Conservation (phyloP, 352 stramenopile species). For the Halophytophthora polymorphica region DNA sequence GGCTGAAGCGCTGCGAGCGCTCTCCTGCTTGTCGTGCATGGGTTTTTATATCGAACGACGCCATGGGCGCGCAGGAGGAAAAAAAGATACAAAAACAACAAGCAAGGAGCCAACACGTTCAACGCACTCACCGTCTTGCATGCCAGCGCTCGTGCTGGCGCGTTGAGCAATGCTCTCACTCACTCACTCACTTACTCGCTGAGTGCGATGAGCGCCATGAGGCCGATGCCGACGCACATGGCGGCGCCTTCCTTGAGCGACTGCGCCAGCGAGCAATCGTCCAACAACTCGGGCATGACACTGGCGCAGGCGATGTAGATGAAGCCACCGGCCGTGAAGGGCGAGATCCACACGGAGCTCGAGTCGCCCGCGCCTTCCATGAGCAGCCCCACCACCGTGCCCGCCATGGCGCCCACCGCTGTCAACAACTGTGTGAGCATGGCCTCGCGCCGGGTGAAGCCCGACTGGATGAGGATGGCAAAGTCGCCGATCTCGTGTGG, state of each 20-base stretch:
- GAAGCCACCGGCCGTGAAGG: slow-evolving; percentile 89
- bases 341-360: slow-evolving; percentile 77
- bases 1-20: neutral
- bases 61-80: slow-evolving; percentile 14
- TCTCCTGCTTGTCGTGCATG: slow-evolving; percentile 15
- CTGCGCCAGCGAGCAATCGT: slow-evolving; percentile 74
- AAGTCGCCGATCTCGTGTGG: slow-evolving; percentile 93
- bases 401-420: slow-evolving; percentile 89
- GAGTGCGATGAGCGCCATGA: slow-evolving; percentile 80
- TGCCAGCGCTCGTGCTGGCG: neutral
- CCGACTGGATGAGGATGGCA: slow-evolving; percentile 89
- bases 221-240: slow-evolving; percentile 65
- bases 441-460: slow-evolving; percentile 85
- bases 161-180: no score
- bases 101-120: slow-evolving; percentile 10
- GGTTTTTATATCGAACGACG: slow-evolving; percentile 15
- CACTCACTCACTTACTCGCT: slow-evolving; percentile 69
- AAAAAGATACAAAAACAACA: slow-evolving; percentile 26
- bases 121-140: slow-evolving; percentile 2
- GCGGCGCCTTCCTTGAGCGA: slow-evolving; percentile 65
- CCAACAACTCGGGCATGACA: slow-evolving; percentile 90
- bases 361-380: slow-evolving; percentile 68
- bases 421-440: slow-evolving; percentile 91
- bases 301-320: slow-evolving; percentile 91
- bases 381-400: slow-evolving; percentile 80